Evolutionary conservation across 352 stramenopile genomes (phyloP), one percentile per base, ranked within the genome.

Genomic region (Globisporangium megalacanthum): DNA sequence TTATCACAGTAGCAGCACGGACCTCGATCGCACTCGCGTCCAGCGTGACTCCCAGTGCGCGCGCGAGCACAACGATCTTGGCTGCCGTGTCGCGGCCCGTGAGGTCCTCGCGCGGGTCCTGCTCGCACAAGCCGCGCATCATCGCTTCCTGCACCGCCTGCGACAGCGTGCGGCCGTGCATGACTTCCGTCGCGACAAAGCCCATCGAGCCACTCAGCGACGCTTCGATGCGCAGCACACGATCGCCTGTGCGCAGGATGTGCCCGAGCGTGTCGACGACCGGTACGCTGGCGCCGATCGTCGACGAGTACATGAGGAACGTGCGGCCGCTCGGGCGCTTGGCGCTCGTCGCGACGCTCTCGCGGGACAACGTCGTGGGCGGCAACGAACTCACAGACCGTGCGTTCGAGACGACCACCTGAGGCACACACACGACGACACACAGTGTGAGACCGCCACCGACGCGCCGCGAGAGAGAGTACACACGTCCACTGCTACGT

Each of bases 261-360:
- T 88, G 86, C 45, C 75, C 77, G 13, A 92, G 68, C 22, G 83
- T 92, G 55, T 89, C 78, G 35, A 92, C 62, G 13, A 92, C 77
- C 0, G 83, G 83, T 6, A 92, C 39, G 56, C 73, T 88, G 31
- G 79, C 83, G 9, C 71, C 79, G 52, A 92, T 82, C 9, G 81
- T 89, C 9, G 83, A 89, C 22, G 82, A 86, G 72, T 89, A 91
- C 73, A 92, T 80, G 62, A 89, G 75, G 54, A 87, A 92, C 10
- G 79, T 77, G 22, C 79, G 82, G 0, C 77, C 79, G 11, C 51
- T 61, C 25, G 25, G 25, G 48, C 56, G 65, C 58, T 62, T 68
- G 63, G 8, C 33, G 13, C 49, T 61, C 8, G 70, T 77, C 11
- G 77, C 73, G 3, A 88, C 68, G 60, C 75, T 85, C 49, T 86